phyloP scores from a whole-genome alignment of 768 basidiomycete genomes.

The Pisolithus albus region DNA sequence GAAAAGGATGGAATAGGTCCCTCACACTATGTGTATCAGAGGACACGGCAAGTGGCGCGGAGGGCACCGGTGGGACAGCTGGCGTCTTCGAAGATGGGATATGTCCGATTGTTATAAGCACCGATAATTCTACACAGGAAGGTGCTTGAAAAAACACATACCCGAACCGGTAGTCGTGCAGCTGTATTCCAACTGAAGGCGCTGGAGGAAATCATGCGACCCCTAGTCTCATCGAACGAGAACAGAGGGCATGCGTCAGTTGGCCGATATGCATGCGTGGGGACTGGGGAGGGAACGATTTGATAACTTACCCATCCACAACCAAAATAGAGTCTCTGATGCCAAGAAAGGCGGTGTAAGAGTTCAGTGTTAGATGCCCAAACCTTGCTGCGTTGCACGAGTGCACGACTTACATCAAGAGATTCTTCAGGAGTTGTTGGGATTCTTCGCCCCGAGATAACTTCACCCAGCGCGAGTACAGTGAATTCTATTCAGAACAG shows the following conservation, averaged over 20 bases:
- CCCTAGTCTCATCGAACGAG: not conserved
- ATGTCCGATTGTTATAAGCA: not conserved
- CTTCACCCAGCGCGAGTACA: constrained; percentile 22
- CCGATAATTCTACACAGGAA: not conserved
- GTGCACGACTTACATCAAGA: constrained; percentile 22
- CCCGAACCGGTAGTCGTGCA: not conserved
- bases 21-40: constrained; percentile 1
- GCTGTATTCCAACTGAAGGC: not conserved
- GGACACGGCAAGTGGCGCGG: not conserved
- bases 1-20: not conserved
- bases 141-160: not conserved
- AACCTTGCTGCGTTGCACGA: not conserved
- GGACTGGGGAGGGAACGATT: no score
- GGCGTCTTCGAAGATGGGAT: not conserved
- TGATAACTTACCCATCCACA: no score
- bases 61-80: not conserved
- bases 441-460: constrained; percentile 19
- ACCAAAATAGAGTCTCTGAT: no score
- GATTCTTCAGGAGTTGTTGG: constrained; percentile 14
- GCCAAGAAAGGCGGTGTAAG: no score
- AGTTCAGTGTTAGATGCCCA: not conserved
- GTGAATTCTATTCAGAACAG: constrained; percentile 10
- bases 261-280: not conserved
- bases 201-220: not conserved
- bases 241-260: not conserved